Evolutionary conservation across 1,139 yeast species (phyloP).

Genomic region (Diutina pseudorugosa): DNA sequence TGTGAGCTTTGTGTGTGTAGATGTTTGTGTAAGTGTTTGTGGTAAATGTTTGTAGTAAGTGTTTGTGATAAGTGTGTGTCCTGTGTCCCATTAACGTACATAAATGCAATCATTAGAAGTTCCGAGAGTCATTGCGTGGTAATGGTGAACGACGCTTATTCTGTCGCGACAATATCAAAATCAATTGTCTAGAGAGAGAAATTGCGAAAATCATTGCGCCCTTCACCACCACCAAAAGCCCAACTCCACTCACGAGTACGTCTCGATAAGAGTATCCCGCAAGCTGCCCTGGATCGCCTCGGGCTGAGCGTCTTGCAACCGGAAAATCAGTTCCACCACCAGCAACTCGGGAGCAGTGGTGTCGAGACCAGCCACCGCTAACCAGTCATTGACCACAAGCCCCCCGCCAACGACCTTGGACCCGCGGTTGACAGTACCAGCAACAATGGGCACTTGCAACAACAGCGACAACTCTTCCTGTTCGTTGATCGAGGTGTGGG

Average conservation of each 20-base stretch:
- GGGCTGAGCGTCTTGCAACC: slow-evolving; percentile 81
- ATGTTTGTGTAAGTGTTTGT: too few relatives aligned
- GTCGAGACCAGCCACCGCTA: slow-evolving; percentile 92
- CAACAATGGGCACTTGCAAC: slow-evolving; percentile 94
- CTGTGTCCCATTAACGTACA: neutral
- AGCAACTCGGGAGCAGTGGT: slow-evolving; percentile 98
- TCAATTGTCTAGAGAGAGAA: too few relatives aligned
- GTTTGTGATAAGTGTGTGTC: too few relatives aligned
- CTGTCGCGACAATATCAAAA: too few relatives aligned
- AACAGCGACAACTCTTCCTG: slow-evolving; percentile 95
- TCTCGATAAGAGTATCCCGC: slow-evolving; percentile 86
- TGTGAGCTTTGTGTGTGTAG: too few relatives aligned
- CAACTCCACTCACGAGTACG: slow-evolving; percentile 34
- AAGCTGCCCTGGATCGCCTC: slow-evolving; percentile 72
- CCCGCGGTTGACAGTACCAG: slow-evolving; percentile 98
- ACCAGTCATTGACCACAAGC: slow-evolving; percentile 96
- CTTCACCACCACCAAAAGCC: too few relatives aligned
- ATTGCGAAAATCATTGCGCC: neutral
- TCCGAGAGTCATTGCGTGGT: neutral
- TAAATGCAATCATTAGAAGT: slow-evolving; percentile 1
- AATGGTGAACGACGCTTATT: too few relatives aligned
- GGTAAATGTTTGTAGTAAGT: too few relatives aligned
- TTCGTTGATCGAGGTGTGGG: slow-evolving; percentile 93
- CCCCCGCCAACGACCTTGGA: slow-evolving; percentile 97
- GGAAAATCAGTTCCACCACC: slow-evolving; percentile 91